Percentiles rank a stretch among this genome's conserved stretches.
Evolutionary conservation across 163 green algal genomes (phyloP).

Genomic region (Picocystis sp.): DNA sequence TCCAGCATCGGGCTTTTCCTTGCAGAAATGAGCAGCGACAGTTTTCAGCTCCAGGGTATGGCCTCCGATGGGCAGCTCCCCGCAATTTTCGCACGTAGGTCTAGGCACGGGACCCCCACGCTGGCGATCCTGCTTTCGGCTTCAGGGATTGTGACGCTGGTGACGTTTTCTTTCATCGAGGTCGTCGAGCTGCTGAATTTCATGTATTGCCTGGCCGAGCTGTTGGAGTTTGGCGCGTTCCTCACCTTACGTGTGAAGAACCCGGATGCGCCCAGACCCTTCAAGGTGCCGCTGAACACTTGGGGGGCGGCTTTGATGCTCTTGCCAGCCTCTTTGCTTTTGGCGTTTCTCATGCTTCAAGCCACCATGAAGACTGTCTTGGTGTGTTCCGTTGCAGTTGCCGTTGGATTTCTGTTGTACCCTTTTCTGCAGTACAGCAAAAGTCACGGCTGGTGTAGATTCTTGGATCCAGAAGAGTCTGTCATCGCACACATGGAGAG

Average conservation of each 20-base stretch:
- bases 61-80: constrained; percentile 89
- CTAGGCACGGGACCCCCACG: constrained; percentile 65
- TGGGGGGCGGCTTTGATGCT: constrained; percentile 57
- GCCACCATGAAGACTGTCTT: constrained; percentile 3
- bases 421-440: constrained; percentile 34
- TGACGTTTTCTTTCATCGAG: constrained; percentile 35
- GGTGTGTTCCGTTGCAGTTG: constrained; percentile 8
- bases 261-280: constrained; percentile 14
- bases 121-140: constrained; percentile 65
- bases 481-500: too few relatives aligned
- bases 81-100: constrained; percentile 41
- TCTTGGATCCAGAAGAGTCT: constrained; percentile 1
- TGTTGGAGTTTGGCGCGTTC: constrained; percentile 91
- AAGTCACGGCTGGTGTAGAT: constrained; percentile 10
- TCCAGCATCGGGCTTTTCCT: constrained; percentile 63
- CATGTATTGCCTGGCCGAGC: constrained; percentile 83
- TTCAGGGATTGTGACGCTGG: constrained; percentile 59
- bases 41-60: constrained; percentile 90
- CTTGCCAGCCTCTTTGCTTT: constrained; percentile 42
- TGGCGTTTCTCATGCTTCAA: constrained; percentile 18
- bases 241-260: constrained; percentile 19
- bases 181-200: constrained; percentile 90
- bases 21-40: constrained; percentile 86
- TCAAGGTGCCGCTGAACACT: constrained; percentile 47
- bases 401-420: constrained; percentile 37